phyloP scores from a whole-genome alignment of 495 filamentous ascomycete species.

The Xylaria sp. region DNA sequence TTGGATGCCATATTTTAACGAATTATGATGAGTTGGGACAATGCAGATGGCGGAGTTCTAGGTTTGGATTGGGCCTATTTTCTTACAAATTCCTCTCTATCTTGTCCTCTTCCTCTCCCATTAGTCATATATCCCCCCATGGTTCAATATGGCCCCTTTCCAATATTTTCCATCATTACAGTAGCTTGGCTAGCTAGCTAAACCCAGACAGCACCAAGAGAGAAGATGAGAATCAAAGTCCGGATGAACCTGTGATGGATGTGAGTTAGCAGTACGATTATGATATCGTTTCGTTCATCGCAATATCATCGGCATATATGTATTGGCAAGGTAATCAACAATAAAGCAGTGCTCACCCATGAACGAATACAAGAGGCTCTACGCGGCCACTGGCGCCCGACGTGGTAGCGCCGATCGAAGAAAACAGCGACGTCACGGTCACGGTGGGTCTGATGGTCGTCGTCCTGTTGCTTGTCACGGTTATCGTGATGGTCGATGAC shows the following conservation, averaged over 20 bases:
- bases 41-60: not conserved
- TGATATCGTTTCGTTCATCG: not conserved
- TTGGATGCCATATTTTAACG: slow-evolving; percentile 3
- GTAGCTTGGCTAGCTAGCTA: not conserved
- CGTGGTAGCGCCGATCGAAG: not conserved
- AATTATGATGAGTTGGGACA: not conserved
- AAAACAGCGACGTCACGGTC: slow-evolving; percentile 17
- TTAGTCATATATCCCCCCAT: not conserved
- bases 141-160: not conserved
- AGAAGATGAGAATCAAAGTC: not conserved
- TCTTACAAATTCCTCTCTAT: not conserved
- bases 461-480: slow-evolving; percentile 15
- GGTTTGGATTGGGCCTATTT: not conserved
- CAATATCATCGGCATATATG: not conserved
- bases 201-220: not conserved
- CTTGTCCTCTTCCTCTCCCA: not conserved
- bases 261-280: not conserved
- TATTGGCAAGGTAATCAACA: not conserved
- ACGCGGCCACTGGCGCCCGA: not conserved
- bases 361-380: not conserved
- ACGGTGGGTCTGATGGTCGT: slow-evolving; percentile 20
- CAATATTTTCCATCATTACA: not conserved
- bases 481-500: slow-evolving; percentile 16
- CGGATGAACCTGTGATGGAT: not conserved
- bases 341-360: not conserved